Percentiles rank a stretch among this genome's conserved stretches.
phyloP scores from a whole-genome alignment of 495 filamentous ascomycete species.

The Acidiella bohemica region DNA sequence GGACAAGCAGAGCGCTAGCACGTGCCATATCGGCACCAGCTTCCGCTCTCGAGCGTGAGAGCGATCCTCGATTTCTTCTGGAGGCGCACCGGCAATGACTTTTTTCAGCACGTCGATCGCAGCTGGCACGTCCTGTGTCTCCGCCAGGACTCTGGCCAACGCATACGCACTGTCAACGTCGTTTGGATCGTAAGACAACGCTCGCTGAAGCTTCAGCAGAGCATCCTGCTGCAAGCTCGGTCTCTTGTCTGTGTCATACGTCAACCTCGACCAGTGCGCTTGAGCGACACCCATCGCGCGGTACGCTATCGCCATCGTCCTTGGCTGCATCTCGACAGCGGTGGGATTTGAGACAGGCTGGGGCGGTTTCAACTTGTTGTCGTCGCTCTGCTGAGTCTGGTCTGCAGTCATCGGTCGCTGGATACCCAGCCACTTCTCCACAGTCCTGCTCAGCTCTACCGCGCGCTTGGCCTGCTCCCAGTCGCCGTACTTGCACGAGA shows the following conservation, averaged over 20 bases:
- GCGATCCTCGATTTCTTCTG: neutral
- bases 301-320: slow-evolving; percentile 53
- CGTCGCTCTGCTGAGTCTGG: slow-evolving; percentile 48
- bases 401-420: slow-evolving; percentile 34
- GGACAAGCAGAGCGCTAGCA: slow-evolving; percentile 72
- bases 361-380: slow-evolving; percentile 45
- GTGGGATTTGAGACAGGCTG: slow-evolving; percentile 7
- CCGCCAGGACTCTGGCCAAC: slow-evolving; percentile 64
- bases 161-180: slow-evolving; percentile 64
- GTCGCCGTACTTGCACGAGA: slow-evolving; percentile 71
- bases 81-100: slow-evolving; percentile 30
- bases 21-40: slow-evolving; percentile 65
- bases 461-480: slow-evolving; percentile 64
- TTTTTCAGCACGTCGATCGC: slow-evolving; percentile 67
- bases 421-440: slow-evolving; percentile 52
- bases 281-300: slow-evolving; percentile 69
- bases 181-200: slow-evolving; percentile 48
- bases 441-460: slow-evolving; percentile 45
- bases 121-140: slow-evolving; percentile 59
- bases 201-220: slow-evolving; percentile 55
- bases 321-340: slow-evolving; percentile 32
- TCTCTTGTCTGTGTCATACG: slow-evolving; percentile 54
- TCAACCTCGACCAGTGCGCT: slow-evolving; percentile 73
- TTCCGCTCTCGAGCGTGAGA: slow-evolving; percentile 35
- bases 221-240: slow-evolving; percentile 58